phyloP scores from a whole-genome alignment of 345 rosid genomes.

The Salix koriyanagi region DNA sequence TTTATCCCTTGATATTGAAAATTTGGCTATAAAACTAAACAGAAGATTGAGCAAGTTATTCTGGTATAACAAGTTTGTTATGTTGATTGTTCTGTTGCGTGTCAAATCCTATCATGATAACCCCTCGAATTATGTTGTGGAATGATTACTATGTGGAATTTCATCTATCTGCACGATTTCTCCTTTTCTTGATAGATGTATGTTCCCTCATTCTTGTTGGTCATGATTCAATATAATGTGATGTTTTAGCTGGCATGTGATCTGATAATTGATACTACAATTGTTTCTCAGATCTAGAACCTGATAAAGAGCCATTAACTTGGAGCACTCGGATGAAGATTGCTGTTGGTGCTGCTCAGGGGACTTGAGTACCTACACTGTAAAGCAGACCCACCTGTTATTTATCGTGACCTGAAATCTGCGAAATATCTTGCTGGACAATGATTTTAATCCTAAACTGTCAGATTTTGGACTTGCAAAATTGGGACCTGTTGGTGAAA shows the following conservation, averaged over 20 bases:
- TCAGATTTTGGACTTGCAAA: constrained; percentile 95
- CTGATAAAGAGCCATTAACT: constrained; percentile 48
- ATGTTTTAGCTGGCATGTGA: neutral
- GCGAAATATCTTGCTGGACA: constrained; percentile 84
- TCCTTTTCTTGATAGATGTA: neutral
- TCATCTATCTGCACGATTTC: neutral
- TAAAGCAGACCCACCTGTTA: constrained; percentile 85
- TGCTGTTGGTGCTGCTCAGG: constrained; percentile 81
- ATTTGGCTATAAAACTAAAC: neutral
- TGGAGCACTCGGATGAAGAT: constrained; percentile 85
- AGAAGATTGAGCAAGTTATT: neutral
- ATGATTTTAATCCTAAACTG: constrained; percentile 69
- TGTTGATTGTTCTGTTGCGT: neutral
- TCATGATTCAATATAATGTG: neutral
- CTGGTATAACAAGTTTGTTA: neutral
- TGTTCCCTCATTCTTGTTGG: neutral
- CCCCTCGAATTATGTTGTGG: neutral
- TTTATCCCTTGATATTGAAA: neutral
- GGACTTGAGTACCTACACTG: constrained; percentile 94
- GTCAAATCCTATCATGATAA: neutral
- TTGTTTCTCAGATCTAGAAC: constrained; percentile 46
- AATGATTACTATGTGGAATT: neutral
- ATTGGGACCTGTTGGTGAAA: constrained; percentile 92
- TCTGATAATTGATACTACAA: neutral
- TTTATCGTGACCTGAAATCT: constrained; percentile 88